Evolutionary conservation across 1,139 yeast species (phyloP).

Genomic region (Blastobotrys apis): DNA sequence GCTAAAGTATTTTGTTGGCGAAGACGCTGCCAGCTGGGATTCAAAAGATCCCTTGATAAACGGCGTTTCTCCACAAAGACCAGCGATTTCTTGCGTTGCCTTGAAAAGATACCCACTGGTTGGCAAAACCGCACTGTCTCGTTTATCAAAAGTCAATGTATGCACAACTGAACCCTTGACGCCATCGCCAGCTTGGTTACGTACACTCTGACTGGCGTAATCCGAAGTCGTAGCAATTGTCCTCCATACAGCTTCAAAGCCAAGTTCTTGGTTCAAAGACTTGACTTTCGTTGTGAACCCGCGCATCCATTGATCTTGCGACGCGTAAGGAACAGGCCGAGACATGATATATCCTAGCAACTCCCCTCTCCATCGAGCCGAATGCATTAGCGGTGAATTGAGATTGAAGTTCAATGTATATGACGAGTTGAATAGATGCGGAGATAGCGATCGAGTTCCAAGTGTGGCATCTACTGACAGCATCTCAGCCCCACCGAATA

Average conservation of each 20-base stretch:
- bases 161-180: conserved; percentile 36
- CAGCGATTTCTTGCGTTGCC: conserved; percentile 56
- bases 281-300: conserved; percentile 56
- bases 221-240: conserved; percentile 45
- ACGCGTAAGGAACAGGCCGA: conserved; percentile 62
- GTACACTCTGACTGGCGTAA: conserved; percentile 31
- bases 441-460: conserved; percentile 72
- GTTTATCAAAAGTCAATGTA: conserved; percentile 31
- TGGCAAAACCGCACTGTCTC: conserved; percentile 34
- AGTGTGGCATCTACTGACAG: conserved; percentile 69
- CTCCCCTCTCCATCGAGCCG: conserved; percentile 53
- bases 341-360: conserved; percentile 53
- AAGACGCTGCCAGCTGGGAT: conserved; percentile 29
- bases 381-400: conserved; percentile 56
- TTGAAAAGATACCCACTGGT: conserved; percentile 52
- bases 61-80: conserved; percentile 32
- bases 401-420: conserved; percentile 52
- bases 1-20: conserved; percentile 14
- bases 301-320: conserved; percentile 55
- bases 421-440: conserved; percentile 47
- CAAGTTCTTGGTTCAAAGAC: conserved; percentile 43
- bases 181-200: conserved; percentile 37
- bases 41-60: conserved; percentile 34
- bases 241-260: conserved; percentile 63
- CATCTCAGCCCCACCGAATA: conserved; percentile 86